Conservation (phyloP, 257 asterid species). For the Jacaranda copaia region DNA sequence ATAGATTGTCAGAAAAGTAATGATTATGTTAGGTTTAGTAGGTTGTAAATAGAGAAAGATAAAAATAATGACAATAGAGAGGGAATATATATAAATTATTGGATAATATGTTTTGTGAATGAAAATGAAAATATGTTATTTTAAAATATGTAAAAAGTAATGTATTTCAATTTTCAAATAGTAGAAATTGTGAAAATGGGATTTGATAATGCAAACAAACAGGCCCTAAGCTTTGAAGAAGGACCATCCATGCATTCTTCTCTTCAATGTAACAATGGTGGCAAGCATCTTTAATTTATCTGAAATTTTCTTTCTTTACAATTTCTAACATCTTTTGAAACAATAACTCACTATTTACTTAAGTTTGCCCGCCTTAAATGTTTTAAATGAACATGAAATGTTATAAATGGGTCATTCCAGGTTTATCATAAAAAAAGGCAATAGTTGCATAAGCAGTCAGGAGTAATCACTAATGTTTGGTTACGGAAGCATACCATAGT, state of each 20-base stretch:
- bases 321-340: background rate
- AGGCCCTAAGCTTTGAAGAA: conserved; percentile 22
- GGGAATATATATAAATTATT: no score
- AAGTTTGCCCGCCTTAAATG: conserved; percentile 13
- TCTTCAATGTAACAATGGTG: conserved; percentile 9
- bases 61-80: no score
- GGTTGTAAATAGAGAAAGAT: no score
- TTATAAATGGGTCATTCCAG: background rate
- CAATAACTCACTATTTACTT: conserved; percentile 14
- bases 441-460: background rate
- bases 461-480: background rate
- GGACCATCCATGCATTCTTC: background rate
- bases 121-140: no score
- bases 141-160: no score
- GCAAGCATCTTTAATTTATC: conserved; percentile 12
- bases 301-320: background rate
- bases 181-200: no score
- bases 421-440: conserved; percentile 6
- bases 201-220: no score
- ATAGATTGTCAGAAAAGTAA: no score
- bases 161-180: no score
- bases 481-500: background rate
- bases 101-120: no score
- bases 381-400: conserved; percentile 12
- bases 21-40: no score